A percentile compares a stretch with the other conserved stretches of the same genome.
phyloP scores from a whole-genome alignment of 2,329 filamentous ascomycete genomes.

The Diaporthe citri region DNA sequence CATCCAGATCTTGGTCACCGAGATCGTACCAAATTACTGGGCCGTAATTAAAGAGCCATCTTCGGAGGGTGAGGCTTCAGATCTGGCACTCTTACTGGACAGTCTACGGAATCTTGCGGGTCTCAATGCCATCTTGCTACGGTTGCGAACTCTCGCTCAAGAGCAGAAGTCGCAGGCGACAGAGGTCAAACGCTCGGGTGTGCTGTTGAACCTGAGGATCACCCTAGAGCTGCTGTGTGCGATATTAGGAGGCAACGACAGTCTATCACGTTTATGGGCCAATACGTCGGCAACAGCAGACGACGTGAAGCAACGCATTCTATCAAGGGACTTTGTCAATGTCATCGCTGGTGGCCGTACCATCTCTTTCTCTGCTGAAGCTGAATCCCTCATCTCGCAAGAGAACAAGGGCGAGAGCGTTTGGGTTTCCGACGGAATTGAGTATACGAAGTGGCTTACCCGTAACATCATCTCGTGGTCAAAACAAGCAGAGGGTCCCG shows the following conservation, averaged over 20 bases:
- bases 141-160: constrained; percentile 72
- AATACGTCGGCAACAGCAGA: constrained; percentile 43
- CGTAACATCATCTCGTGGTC: constrained; percentile 67
- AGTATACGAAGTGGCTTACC: constrained; percentile 80
- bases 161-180: constrained; percentile 57
- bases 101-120: constrained; percentile 82
- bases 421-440: constrained; percentile 75
- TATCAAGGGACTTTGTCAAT: constrained; percentile 59
- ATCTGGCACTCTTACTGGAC: constrained; percentile 65
- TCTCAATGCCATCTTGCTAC: constrained; percentile 80
- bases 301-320: constrained; percentile 47
- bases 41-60: constrained; percentile 65
- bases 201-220: constrained; percentile 58
- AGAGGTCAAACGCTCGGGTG: constrained; percentile 55
- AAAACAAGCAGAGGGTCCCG: constrained; percentile 44
- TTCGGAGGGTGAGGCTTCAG: constrained; percentile 45
- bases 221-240: constrained; percentile 59
- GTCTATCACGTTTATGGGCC: constrained; percentile 55
- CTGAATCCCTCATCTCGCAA: constrained; percentile 61
- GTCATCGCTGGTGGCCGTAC: constrained; percentile 64
- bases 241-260: constrained; percentile 54
- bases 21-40: constrained; percentile 89
- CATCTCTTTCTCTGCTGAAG: constrained; percentile 66
- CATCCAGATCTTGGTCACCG: constrained; percentile 78
- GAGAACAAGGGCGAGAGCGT: constrained; percentile 47